Evolutionary conservation across 768 basidiomycete genomes (phyloP), one percentile per base, ranked within the genome.

Genomic region (Leucocoprinus sp.): DNA sequence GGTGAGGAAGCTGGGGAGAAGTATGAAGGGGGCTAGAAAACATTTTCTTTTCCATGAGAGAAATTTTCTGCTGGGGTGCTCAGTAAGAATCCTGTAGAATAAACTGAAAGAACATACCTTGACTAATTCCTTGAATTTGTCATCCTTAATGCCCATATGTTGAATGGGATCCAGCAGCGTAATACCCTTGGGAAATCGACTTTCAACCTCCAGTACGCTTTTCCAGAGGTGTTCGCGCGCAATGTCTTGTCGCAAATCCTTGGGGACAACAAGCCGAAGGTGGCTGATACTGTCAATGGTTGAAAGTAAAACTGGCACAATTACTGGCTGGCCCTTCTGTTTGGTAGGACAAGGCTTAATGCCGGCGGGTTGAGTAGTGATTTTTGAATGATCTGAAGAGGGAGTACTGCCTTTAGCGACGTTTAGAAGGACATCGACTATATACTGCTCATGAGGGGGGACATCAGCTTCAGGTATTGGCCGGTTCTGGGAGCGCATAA

Each of bases 141-240:
- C 87, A 54, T 98, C 96, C 48, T 85, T 90, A 60, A 99, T 96
- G 8, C 81, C 83, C 92, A 98, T 93, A 59, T 97, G 91, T 57
- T 88, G 74, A 22, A 98, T 70, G 0, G 96, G 96, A 59, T 98
- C 96, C 8, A 99, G 71, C 6, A 93, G 65, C 0, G 86, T 68
- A 45, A 97, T 79, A 1, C 92, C 93, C 37, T 90, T 77, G 0
- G 92, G 88, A 65, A 93, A 93, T 39, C 93, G 76, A 45, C 82
- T 75, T 49, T 93, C 82, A n/a, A 96, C 89, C 60, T 98, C 95
- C 24, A 82, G 60, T 12, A 98, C 78, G 50, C 84, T 87, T 69
- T 93, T 93, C 83, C 89, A 93, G 1, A 78, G 77, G 2, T 85
- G 90, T 51, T 90, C 86, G 27, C 93, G 72, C 5, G 84, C 78